Conservation (phyloP, 257 asterid species). For the Nemophila menziesii region DNA sequence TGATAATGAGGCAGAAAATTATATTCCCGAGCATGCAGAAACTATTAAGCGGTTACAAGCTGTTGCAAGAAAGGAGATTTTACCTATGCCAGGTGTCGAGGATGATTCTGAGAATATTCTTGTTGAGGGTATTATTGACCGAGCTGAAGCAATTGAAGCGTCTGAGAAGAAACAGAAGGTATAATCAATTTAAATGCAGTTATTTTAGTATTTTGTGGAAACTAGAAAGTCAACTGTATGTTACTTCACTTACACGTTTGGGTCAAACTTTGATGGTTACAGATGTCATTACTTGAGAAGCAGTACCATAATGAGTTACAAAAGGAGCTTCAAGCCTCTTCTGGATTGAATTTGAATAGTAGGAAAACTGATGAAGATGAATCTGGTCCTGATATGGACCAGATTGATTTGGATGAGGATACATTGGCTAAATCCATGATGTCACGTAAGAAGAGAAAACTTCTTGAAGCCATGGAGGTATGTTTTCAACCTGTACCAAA, state of each 20-base stretch:
- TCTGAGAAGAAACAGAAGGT: conserved; percentile 68
- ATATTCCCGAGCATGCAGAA: conserved; percentile 92
- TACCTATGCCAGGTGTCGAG: conserved; percentile 84
- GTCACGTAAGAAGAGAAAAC: conserved; percentile 53
- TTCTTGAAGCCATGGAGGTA: conserved; percentile 61
- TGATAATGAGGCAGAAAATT: conserved; percentile 95
- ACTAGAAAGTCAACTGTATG: neutral
- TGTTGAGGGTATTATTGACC: conserved; percentile 45
- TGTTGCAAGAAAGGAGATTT: conserved; percentile 74
- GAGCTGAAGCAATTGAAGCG: conserved; percentile 80
- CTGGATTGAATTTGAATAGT: conserved; percentile 11
- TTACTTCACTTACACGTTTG: neutral
- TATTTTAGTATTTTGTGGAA: neutral
- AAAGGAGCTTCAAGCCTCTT: conserved; percentile 44
- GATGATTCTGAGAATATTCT: conserved; percentile 65
- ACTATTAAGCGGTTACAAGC: conserved; percentile 78
- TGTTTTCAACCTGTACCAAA: conserved; percentile 6
- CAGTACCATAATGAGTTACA: conserved; percentile 58
- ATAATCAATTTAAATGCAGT: conserved; percentile 3
- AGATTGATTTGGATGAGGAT: conserved; percentile 40
- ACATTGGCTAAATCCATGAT: conserved; percentile 34
- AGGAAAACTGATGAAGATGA: conserved; percentile 25
- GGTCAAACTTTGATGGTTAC: conserved; percentile 15
- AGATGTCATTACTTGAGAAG: conserved; percentile 49
- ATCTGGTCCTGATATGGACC: conserved; percentile 27